Base-by-base conservation (phyloP, 2,329 filamentous ascomycete species). In the Aspergillus awamori region DNA sequence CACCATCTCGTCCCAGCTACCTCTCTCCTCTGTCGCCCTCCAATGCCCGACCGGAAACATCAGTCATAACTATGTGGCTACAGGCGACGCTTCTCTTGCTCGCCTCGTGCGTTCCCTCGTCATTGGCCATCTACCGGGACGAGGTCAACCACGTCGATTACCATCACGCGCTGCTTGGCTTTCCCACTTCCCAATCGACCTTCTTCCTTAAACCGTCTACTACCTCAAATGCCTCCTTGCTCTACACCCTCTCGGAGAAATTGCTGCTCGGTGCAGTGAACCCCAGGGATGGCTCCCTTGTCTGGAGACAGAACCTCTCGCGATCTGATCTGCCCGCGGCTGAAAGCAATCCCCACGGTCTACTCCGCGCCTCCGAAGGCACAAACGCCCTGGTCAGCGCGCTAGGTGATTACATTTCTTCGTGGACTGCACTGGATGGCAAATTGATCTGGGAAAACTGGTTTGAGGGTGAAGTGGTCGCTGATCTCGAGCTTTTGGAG, bases 91-190 rank as follows among this genome's bases (percentile, higher is more conserved):
- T 76, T 55, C 66, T 77, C 41, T 63, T 76, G 66, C 69, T 77
- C 67, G 73, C 77, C 65, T 76, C 72, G 55, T 87, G 70, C 80
- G 81, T 68, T 74, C 82, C 69, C 72, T 82, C 73, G 80, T 69
- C 86, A 55, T 74, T 79, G 72, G 91, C 93, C 66, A 87, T 98
- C 62, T 97, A 93, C 80, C 84, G 86, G 68, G 95, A 99, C 74
- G 94, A 99, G 77, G 93, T 96, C 68, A 93, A 89, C 80, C 86
- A 92, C 70, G 86, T 96, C 76, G 95, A 99, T 79, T 98, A 93
- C 81, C 94, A 98, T 79, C 88, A 96, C 80, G 87, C 91, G 66
- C 88, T 98, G 53, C 82, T 99, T 71, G 95, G 95, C 72, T 80
- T 91, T 39, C 93, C 95, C 58, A 89, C 90, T 75, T 82, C 86